phyloP scores from a whole-genome alignment of 1,284 basidiomycete genomes.

The Pseudozyma tsukubaensis region DNA sequence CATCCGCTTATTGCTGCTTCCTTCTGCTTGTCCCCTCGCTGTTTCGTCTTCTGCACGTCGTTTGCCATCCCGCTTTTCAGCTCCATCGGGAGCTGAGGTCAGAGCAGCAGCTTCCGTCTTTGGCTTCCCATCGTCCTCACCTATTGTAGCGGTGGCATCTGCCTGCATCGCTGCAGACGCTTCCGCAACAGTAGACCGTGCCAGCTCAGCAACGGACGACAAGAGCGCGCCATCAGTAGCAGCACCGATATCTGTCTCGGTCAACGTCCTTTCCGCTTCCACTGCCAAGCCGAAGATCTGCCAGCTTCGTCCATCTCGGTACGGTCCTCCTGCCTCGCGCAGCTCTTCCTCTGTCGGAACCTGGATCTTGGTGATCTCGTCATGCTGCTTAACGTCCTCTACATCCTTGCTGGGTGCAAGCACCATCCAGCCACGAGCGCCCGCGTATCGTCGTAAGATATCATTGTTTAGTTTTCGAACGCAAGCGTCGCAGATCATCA shows the following conservation, averaged over 20 bases:
- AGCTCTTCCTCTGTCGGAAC: slow-evolving; percentile 44
- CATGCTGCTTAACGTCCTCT: slow-evolving; percentile 16
- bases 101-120: background rate
- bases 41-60: slow-evolving; percentile 23
- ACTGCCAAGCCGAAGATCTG: slow-evolving; percentile 46
- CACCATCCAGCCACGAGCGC: slow-evolving; percentile 55
- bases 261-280: slow-evolving; percentile 32
- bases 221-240: slow-evolving; percentile 38
- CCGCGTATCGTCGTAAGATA: slow-evolving; percentile 54
- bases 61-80: slow-evolving; percentile 17
- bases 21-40: background rate
- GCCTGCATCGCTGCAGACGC: slow-evolving; percentile 8
- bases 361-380: slow-evolving; percentile 32
- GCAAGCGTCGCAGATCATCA: slow-evolving; percentile 64
- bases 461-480: slow-evolving; percentile 46
- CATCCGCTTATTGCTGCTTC: slow-evolving; percentile 15
- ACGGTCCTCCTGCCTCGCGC: slow-evolving; percentile 17
- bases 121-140: background rate
- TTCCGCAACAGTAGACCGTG: slow-evolving; percentile 19
- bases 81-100: background rate
- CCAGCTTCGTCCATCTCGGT: slow-evolving; percentile 34
- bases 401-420: slow-evolving; percentile 29
- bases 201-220: slow-evolving; percentile 46
- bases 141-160: slow-evolving; percentile 4
- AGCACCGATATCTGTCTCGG: slow-evolving; percentile 27